phyloP scores from a whole-genome alignment of 192 early-diverging fungal genomes.

The Backusella macrospora region DNA sequence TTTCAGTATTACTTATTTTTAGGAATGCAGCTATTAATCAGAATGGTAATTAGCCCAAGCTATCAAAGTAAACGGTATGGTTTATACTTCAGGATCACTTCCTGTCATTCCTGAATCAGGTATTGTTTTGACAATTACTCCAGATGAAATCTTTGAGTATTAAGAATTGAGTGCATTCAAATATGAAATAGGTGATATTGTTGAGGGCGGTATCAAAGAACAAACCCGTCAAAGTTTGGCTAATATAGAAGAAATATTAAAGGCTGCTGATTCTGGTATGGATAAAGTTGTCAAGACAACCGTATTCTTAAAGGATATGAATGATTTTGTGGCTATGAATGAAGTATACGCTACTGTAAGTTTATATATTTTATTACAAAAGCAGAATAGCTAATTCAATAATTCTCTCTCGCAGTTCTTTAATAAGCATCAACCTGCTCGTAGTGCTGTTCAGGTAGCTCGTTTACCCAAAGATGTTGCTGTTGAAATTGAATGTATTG shows the following conservation, averaged over 20 bases:
- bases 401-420: conserved; percentile 49
- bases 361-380: background rate
- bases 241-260: conserved; percentile 85
- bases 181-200: conserved; percentile 24
- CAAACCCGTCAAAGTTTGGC: conserved; percentile 65
- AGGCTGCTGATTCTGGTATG: conserved; percentile 77
- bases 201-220: conserved; percentile 32
- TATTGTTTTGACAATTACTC: background rate
- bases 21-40: background rate
- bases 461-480: conserved; percentile 87
- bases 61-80: conserved; percentile 80
- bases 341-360: conserved; percentile 77
- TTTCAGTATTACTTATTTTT: background rate
- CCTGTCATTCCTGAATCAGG: conserved; percentile 79
- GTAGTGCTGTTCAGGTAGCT: conserved; percentile 87
- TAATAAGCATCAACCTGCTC: conserved; percentile 66
- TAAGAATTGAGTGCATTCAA: background rate
- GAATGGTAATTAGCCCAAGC: conserved; percentile 54
- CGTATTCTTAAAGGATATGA: conserved; percentile 90
- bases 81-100: conserved; percentile 80
- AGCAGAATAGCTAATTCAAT: background rate
- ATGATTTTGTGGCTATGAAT: conserved; percentile 91
- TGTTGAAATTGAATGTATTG: conserved; percentile 94
- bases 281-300: conserved; percentile 94
- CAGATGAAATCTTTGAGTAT: background rate